phyloP scores from a whole-genome alignment of 257 asterid species.

The Ilex aquifolium region DNA sequence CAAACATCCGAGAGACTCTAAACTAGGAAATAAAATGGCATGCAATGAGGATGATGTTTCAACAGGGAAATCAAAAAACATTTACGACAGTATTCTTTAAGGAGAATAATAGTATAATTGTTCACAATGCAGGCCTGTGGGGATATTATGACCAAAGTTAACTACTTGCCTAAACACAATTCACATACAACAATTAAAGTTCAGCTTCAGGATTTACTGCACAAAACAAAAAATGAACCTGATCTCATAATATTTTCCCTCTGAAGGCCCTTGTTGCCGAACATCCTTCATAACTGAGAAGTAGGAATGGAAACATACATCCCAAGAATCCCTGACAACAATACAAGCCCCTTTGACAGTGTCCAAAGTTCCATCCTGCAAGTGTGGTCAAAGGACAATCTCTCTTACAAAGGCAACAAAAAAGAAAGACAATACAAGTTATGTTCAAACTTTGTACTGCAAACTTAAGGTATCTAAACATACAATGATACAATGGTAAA shows the following conservation, averaged over 20 bases:
- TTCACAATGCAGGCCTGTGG: no score
- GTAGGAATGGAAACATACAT: constrained; percentile 68
- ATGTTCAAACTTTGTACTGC: neutral
- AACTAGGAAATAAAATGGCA: no score
- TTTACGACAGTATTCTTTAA: no score
- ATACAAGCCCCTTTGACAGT: constrained; percentile 60
- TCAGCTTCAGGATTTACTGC: no score
- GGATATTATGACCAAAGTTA: no score
- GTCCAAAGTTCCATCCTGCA: constrained; percentile 89
- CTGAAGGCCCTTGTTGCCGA: constrained; percentile 39
- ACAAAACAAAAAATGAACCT: constrained; percentile 36
- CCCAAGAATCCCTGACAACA: constrained; percentile 66
- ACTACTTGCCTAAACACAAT: no score
- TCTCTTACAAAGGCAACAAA: constrained; percentile 7
- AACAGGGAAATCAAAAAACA: no score
- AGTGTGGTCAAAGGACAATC: constrained; percentile 12
- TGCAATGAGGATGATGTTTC: no score
- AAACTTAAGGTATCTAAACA: constrained; percentile 12
- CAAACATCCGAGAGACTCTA: no score
- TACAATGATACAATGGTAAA: constrained; percentile 71
- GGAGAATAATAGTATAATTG: no score
- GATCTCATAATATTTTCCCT: constrained; percentile 71
- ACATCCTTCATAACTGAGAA: constrained; percentile 72
- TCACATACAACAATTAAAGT: no score
- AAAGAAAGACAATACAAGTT: neutral